Base-by-base conservation (phyloP, 371 early-diverging fungal genomes). In the Mortierella polycephala region DNA sequence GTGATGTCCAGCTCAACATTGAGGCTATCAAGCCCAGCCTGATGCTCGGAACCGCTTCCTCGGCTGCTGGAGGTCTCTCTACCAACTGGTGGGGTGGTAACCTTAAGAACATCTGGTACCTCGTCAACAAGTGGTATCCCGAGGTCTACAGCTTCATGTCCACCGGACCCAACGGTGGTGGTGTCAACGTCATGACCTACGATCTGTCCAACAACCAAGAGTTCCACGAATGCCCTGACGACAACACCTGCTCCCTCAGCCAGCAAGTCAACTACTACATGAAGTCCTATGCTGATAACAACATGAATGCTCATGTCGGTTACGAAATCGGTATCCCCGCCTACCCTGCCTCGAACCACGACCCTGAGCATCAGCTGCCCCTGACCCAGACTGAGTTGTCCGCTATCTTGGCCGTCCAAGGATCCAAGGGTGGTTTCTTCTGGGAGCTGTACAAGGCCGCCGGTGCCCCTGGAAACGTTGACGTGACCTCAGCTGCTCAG, bases 51-150 rank as follows among this genome's bases (percentile, higher is more conserved):
- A 79, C 80, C 0, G 80, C 80, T 41, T 65, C 80, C 39, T 73
- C 80, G 6, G 80, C 80, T 45, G 80, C 73, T 18, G 80, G 80
- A 60, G 80, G 73, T 57, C 73, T 73, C 44, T 79, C 80, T 5
- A 73, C 69, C 55, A 66, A 62, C 70, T 79, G 80, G 80, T 79
- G 80, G 80, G 80, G 80, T 11, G 80, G 80, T 30, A 79, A 79
- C 80, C 70, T 79, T 47, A 79, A 79, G 80, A 73, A 73, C 69
- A 79, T 79, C 54, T 79, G 80, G 80, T 79, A 79, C 70, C 53
- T 62, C 60, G 6, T 66, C 39, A 37, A 63, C 70, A 61, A 62
- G 60, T 79, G 69, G 69, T 79, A 73, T 52, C 73, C 80, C 16
- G 80, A 79, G 13, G n/a, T 72, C 54, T 79, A 73, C 70, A 69